Conservation (phyloP, 2,329 filamentous ascomycete genomes). For the Penicillium sp. region DNA sequence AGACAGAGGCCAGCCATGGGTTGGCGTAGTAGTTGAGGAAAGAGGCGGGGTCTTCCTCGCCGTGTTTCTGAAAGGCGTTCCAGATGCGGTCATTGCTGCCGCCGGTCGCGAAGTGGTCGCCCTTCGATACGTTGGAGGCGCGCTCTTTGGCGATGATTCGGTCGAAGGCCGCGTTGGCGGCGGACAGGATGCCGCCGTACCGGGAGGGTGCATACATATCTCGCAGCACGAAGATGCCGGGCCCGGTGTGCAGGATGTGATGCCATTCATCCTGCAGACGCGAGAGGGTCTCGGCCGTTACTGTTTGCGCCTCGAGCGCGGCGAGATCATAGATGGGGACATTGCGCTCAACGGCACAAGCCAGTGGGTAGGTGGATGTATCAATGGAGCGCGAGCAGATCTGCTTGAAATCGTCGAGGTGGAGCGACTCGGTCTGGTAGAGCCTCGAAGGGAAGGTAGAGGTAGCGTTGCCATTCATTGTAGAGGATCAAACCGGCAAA, state of each 20-base stretch:
- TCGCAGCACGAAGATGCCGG: slow-evolving; percentile 60
- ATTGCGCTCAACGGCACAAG: slow-evolving; percentile 47
- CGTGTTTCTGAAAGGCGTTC: slow-evolving; percentile 66
- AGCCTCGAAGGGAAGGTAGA: slow-evolving; percentile 21
- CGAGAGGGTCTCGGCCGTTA: slow-evolving; percentile 29
- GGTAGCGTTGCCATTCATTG: slow-evolving; percentile 7
- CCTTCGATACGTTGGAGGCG: slow-evolving; percentile 39
- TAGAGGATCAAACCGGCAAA: not conserved
- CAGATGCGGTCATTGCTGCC: slow-evolving; percentile 62
- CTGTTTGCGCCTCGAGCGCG: slow-evolving; percentile 29
- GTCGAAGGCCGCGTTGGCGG: slow-evolving; percentile 50
- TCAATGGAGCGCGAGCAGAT: slow-evolving; percentile 45
- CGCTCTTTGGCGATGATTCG: slow-evolving; percentile 51
- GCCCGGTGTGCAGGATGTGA: slow-evolving; percentile 55
- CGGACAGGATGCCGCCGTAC: slow-evolving; percentile 39
- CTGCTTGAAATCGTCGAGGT: slow-evolving; percentile 44
- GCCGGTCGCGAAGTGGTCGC: slow-evolving; percentile 60
- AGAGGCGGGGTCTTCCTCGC: slow-evolving; percentile 49
- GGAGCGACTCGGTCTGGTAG: slow-evolving; percentile 17
- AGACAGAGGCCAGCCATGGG: slow-evolving; percentile 55
- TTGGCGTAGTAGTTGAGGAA: slow-evolving; percentile 62
- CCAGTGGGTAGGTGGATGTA: slow-evolving; percentile 48
- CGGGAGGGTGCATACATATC: slow-evolving; percentile 48
- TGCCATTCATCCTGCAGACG: slow-evolving; percentile 61
- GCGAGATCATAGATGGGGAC: slow-evolving; percentile 57